Conservation (phyloP, 1,284 basidiomycete species). For the Cryptococcus deneoformans region DNA sequence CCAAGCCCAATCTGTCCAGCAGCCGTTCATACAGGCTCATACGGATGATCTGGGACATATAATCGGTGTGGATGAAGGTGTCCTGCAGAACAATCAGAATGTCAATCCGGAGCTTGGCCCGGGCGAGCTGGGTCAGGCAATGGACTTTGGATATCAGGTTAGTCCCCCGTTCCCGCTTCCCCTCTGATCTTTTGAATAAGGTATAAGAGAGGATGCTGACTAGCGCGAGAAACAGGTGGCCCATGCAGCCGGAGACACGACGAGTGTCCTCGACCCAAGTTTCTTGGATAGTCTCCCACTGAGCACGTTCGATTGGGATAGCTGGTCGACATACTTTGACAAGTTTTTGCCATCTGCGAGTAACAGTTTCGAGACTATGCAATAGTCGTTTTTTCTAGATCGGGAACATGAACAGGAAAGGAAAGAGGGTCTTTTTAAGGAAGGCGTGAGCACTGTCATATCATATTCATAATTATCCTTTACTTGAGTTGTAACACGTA, state of each 20-base stretch:
- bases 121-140: background rate
- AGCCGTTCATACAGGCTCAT: background rate
- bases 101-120: background rate
- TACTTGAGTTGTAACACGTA: too few species aligned
- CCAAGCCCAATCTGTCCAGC: background rate
- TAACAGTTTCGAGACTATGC: conserved; percentile 17
- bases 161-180: background rate
- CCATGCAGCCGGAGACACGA: conserved; percentile 1
- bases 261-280: conserved; percentile 57
- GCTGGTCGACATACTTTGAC: conserved; percentile 33
- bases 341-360: conserved; percentile 17
- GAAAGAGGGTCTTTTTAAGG: too few species aligned
- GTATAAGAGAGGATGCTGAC: background rate
- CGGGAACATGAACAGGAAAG: too few species aligned
- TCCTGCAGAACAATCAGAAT: conserved; percentile 2
- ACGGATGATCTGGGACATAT: background rate
- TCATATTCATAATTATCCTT: too few species aligned
- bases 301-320: conserved; percentile 79
- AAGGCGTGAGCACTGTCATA: too few species aligned
- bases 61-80: background rate
- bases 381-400: background rate
- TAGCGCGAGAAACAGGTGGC: background rate
- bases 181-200: background rate
- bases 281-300: conserved; percentile 76
- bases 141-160: background rate